Percentiles rank a stretch among this genome's conserved stretches.
Evolutionary conservation across 192 early-diverging fungal genomes (phyloP).

Genomic region (Thoreauomyces humboldtii): DNA sequence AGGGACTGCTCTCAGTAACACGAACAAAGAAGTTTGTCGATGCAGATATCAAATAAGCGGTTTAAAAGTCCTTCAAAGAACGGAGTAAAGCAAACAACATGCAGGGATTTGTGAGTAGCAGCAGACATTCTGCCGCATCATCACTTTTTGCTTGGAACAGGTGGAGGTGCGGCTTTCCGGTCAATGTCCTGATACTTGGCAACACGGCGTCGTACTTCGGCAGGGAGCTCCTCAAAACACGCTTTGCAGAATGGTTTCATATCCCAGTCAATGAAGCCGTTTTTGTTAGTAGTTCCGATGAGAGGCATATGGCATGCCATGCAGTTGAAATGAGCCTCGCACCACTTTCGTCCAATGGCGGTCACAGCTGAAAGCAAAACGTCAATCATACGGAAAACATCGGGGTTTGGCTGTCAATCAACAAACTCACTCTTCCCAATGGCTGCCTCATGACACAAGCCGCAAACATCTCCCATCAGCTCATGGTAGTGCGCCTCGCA

Average conservation of each 20-base stretch:
- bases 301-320: conserved; percentile 35
- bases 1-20: too few species aligned
- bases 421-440: conserved; percentile 35
- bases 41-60: too few species aligned
- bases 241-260: conserved; percentile 43
- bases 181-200: conserved; percentile 5
- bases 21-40: too few species aligned
- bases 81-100: too few species aligned
- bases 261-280: conserved; percentile 46
- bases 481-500: conserved; percentile 52
- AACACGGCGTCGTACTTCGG: conserved; percentile 28
- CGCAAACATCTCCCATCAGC: conserved; percentile 43
- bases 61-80: too few species aligned
- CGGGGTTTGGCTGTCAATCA: neutral
- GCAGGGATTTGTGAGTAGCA: too few species aligned
- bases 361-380: conserved; percentile 30
- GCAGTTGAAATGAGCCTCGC: conserved; percentile 52
- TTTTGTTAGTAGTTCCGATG: neutral
- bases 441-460: conserved; percentile 35
- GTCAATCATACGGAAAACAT: neutral
- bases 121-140: too few species aligned
- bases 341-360: conserved; percentile 42
- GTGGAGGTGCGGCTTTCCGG: too few species aligned
- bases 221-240: conserved; percentile 48
- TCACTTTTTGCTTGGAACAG: too few species aligned